Base-by-base conservation (phyloP, 2,329 filamentous ascomycete species). In the Colletotrichum sp. region DNA sequence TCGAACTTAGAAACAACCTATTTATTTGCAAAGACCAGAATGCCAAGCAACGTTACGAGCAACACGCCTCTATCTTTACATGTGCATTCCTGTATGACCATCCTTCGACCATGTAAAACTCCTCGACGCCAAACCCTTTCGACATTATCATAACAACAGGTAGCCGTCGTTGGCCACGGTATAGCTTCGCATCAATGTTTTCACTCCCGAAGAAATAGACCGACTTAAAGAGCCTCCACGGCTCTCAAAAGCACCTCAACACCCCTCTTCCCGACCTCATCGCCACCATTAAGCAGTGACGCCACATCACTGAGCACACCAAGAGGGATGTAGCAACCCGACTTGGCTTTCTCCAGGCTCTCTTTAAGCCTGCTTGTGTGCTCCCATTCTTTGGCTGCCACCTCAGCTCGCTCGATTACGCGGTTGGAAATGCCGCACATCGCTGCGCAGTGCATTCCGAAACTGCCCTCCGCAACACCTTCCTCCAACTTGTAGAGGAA, bases 361-460 rank as follows among this genome's bases (percentile, higher is more conserved):
- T 98, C 96, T 85, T 96, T 97, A 77, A 99, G 89, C 24, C 95
- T 90, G 79, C 95, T 96, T 0, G 97, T 99, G 84, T 98, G 96
- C 86, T 99, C 97, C 96, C 97, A 99, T 81, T 96, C 95, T 79
- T 90, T 93, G 2, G 97, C 97, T 8, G 97, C 97, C 26, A 93
- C 91, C 85, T 99, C 97, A 0, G 97, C 97, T 26, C 94, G 88
- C 82, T 96, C 93, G 77, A 99, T 95, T 18, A 99, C 93, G 71
- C 93, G 93, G 60, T 89, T 88, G 0, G 95, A 92, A 78, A 99
- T 99, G 1, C 97, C 97, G 81, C 97, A 99, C 97, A 99, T 99
- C 76, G 95, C 94, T 1, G 97, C 97, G 83, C 97, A 99, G 84
- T 99, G 97, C 97, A 99, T 99, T 80, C 97, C 97, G 82, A 99